Evolutionary conservation across 192 early-diverging fungal genomes (phyloP), one percentile per base, ranked within the genome.

Genomic region (Coemansia sp.): DNA sequence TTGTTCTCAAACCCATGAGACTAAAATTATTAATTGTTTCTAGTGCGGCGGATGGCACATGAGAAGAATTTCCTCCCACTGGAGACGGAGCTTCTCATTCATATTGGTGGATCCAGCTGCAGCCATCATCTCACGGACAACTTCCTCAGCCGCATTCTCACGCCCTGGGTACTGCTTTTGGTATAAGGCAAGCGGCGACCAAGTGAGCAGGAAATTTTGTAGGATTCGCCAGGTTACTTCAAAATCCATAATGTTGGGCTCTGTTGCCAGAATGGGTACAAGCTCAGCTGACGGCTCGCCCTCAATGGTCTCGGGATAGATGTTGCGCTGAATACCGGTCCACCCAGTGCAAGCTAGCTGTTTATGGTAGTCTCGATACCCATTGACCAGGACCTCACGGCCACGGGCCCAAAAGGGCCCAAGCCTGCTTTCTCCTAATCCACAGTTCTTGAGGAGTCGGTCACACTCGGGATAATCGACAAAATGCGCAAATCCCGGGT

Each of bases 401-500:
- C 74, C 76, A n/a, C 36, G 21, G 6, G 30, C 47, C 47, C 47
- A 49, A 31, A 49, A 49, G 20, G 26, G 21, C 10, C 47, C 47
- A 49, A 49, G 47, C 8, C 40, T 40, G 20, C 40, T 40, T 15
- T 57, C 39, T 12, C 23, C 46, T 61, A 60, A 71, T 35, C 48
- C 56, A 3, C 14, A 13, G 3, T 21, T 48, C 12, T 26, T 21
- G 19, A 31, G 3, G 20, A 72, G 45, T 18, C 10, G 15, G 39
- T 68, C 56, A 28, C 65, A 71, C 49, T 70, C 65, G 6, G 77
- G 77, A n/a, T 79, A 72, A 20, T 68, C 60, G 19, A 49, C 42
- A 56, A 73, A 70, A 35, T 56, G 51, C 2, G 49, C 59, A 20
- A 79, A 59, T 1, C 70, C 73, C 1, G 63, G 48, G 54, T 74